phyloP scores from a whole-genome alignment of 1,139 yeast species.

The Taphrina wiesneri region DNA sequence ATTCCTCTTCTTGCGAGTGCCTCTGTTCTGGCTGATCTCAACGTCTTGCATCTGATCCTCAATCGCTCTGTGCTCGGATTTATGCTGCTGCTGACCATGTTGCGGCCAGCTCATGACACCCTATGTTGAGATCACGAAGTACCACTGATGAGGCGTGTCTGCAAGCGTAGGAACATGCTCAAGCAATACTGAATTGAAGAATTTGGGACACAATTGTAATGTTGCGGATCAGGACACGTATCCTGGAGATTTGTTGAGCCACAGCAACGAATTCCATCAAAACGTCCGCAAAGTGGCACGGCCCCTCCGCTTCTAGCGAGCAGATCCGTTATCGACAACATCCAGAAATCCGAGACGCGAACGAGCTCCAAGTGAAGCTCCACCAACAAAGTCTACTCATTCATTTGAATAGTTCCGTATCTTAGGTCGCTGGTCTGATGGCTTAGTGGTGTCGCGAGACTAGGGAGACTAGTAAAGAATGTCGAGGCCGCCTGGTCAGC shows the following conservation, averaged over 20 bases:
- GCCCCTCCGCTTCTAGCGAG: background rate
- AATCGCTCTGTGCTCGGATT: background rate
- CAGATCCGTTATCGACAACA: background rate
- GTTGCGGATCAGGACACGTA: background rate
- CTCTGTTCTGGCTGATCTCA: background rate
- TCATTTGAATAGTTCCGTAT: background rate
- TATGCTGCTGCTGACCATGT: background rate
- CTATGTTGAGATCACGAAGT: background rate
- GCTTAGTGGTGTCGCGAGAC: background rate
- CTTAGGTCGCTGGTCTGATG: background rate
- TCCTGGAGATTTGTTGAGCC: background rate
- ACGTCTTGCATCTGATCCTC: conserved; percentile 10
- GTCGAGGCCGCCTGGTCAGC: conserved; percentile 31
- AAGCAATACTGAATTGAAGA: background rate
- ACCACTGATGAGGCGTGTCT: too few relatives aligned
- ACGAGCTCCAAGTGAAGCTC: background rate
- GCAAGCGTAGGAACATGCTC: too few relatives aligned
- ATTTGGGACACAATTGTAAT: too few relatives aligned
- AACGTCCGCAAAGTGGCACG: background rate
- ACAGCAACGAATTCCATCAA: background rate
- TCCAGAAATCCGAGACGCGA: background rate
- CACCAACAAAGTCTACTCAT: background rate
- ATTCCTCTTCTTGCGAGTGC: conserved; percentile 22
- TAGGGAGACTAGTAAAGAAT: background rate
- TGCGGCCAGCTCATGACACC: conserved; percentile 5